Base-by-base conservation (phyloP, 352 stramenopile species). In the Poterioochromonas sp. region DNA sequence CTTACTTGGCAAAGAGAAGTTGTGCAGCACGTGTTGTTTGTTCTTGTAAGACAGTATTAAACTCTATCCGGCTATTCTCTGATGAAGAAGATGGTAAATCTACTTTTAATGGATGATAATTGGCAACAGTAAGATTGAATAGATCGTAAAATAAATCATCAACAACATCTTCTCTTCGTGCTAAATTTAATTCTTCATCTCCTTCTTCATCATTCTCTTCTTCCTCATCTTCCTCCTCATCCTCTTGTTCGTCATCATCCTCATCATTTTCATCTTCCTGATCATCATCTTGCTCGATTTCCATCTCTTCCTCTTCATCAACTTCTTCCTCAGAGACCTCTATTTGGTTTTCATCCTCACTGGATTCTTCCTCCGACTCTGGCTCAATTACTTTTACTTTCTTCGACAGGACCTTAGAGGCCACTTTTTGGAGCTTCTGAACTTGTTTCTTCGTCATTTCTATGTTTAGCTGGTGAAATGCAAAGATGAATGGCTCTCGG, bases 21-120 rank as follows among this genome's bases (percentile, higher is more conserved):
- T 96, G 91, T 70, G 94, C 92, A 76, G 95, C 96, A 80, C 95
- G 89, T 29, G 86, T 86, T 39, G 93, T 91, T 79, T 95, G 90
- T 49, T 91, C 79, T 1, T 93, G 85, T 54, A 98, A 83, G 53
- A 87, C 83, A 58, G 92, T 86, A 80, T 97, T 94, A 77, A 94
- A 88, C 37, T 82, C 81, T n/a, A 51, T 79, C 11, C n/a, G 49
- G n/a, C 80, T 62, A 47, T 80, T 63, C 32, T 82, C 62, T 35
- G 39, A 32, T 53, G 32, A 20, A 65, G 29, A 29, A 51, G 69
- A 64, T 86, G 79, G 82, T 86, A 18, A 11, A 5, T 35, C 26
- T 3, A 5, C 49, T 26, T 40, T 5, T 58, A 74, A 39, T 40
- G 88, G 89, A 71, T 94, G 90, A 83, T 88, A 92, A 82, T 95